Evolutionary conservation across 2,329 filamentous ascomycete genomes (phyloP), one percentile per base, ranked within the genome.

Genomic region (Acephala macrosclerotiorum): DNA sequence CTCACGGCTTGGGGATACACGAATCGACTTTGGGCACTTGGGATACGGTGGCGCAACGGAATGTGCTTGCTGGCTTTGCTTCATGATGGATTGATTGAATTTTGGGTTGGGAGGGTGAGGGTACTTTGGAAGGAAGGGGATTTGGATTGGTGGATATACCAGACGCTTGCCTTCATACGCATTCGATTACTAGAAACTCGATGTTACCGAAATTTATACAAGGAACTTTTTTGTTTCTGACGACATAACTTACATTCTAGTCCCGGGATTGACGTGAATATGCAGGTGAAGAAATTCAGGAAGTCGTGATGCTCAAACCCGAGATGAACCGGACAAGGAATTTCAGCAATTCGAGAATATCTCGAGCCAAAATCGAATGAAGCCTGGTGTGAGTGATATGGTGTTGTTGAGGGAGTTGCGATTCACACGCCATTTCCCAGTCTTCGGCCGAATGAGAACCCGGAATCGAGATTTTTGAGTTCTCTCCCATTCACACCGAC

Each of bases 1-100:
- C 53, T 68, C 60, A 66, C 63, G 71, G 61, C 61, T 66, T 64
- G 66, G 55, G 63, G 60, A 63, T 60, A 67, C 55, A 66, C 61
- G 64, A 60, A 20, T 60, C 45, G 22, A 60, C 35, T 60, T 29
- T 14, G 26, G 40, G 56, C 8, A 49, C 25, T 42, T 60, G 20
- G 55, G 55, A 57, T 63, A 64, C 35, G 57, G 65, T 56, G 68
- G 66, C 68, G 66, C 42, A 63, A 63, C 16, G 36, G 66, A 25
- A 53, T 14, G 9, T 33, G 49, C 25, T 22, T 53, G 49, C 22
- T 51, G 22, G 20, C 55, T 18, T 60, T n/a, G 35, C 33, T 69
- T 42, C 33, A 20, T 51, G 45, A 47, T 58, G 62, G 58, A 47
- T 51, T 57, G 33, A 29, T 53, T n/a, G 36, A 33, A 36, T 57